A percentile compares a stretch with the other conserved stretches of the same genome.
These are phyloP conservation scores for Solanum etuberosum DNA, from an alignment of 257 asterid genomes.

Conservation along the genomic window DNA sequence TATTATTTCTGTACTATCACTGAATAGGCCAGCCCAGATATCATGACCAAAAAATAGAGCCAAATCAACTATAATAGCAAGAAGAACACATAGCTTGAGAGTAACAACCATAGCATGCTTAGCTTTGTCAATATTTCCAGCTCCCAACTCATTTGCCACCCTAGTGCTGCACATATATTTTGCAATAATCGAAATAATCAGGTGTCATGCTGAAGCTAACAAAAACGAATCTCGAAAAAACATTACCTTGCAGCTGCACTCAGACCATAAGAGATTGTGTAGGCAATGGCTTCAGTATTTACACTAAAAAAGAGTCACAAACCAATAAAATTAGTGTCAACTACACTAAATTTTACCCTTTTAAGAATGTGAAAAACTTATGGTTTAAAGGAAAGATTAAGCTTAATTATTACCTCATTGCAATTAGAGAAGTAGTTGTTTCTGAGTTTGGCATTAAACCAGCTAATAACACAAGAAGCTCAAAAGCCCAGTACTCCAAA, in stretches of 20 bases:
- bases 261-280: conserved; percentile 57
- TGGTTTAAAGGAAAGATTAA: background rate
- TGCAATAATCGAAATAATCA: background rate
- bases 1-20: conserved; percentile 39
- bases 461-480: conserved; percentile 68
- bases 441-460: conserved; percentile 78
- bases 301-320: conserved; percentile 13
- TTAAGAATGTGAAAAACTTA: background rate
- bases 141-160: conserved; percentile 81
- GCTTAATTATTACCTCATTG: conserved; percentile 53
- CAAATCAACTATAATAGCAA: conserved; percentile 25
- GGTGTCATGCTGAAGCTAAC: background rate
- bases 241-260: conserved; percentile 80
- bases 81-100: conserved; percentile 37
- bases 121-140: conserved; percentile 50
- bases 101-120: conserved; percentile 56
- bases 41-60: conserved; percentile 44
- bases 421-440: conserved; percentile 60
- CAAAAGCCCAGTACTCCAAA: conserved; percentile 83
- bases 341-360: background rate
- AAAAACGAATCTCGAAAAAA: background rate
- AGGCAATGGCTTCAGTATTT: conserved; percentile 31
- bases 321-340: background rate
- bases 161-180: conserved; percentile 46
- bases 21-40: conserved; percentile 60